Evolutionary conservation across 306 rosid genomes (phyloP), one percentile per base, ranked within the genome.

Genomic region (Coriaria nepalensis): DNA sequence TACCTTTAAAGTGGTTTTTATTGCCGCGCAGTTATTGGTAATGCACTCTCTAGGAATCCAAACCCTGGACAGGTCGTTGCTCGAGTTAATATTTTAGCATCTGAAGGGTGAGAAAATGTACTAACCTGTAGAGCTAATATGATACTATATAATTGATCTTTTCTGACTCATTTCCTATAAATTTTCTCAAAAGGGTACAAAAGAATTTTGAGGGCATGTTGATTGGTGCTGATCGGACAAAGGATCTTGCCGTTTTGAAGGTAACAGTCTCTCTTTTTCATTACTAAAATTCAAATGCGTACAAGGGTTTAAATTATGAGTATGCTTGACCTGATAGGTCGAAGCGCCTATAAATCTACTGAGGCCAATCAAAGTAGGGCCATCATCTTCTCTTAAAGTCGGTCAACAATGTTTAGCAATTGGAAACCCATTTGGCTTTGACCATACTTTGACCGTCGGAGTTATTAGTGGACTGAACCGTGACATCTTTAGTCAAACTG

Each of bases 341-440:
- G 98, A 85, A 47, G 94, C 94, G 52, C 68, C 94, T 37, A 63
- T 58, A 52, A 92, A 84, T 58, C 76, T 90, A 50, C 60, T 84
- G 68, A 79, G 67, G 70, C 87, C 98, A 48, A 71, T 90, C 55
- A 77, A 53, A 47, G 81, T 67, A 47, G 98, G 95, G 51, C 65
- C 71, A 49, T 81, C 98, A 13, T 73, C 82, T 13, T 81, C 79
- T 59, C 68, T 90, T 20, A 83, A 57, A 77, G 98, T 90, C 32
- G 98, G 98, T 42, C 98, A 81, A 57, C 94, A 81, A 66, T 90
- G 95, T 70, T 79, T 90, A 77, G 94, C 98, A 46, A 90, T 85
- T 61, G 98, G 98, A 57, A 90, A 90, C 64, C 98, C 98, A 13
- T 90, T 90, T 69, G 98, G 98, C 47, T 90, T 90, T 40, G 95